Evolutionary conservation across 164 flowering plant genomes (phyloP).

Genomic region (Amborella trichopoda): DNA sequence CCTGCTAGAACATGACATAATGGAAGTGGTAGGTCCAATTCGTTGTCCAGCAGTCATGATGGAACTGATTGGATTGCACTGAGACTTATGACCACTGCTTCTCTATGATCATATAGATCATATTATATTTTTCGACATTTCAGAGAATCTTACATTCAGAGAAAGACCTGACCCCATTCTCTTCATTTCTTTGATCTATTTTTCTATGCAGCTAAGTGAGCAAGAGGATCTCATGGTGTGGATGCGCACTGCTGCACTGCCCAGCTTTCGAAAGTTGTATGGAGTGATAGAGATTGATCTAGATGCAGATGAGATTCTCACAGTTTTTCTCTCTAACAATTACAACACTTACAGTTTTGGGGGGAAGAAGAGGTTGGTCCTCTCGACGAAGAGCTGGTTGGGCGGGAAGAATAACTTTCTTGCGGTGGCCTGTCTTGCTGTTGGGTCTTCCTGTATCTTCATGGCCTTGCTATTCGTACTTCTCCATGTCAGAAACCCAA

Average conservation of each 20-base stretch:
- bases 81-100: too few relatives aligned
- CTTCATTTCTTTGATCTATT: constrained; percentile 7
- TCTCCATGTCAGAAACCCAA: constrained; percentile 56
- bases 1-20: too few relatives aligned
- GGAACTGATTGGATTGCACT: too few relatives aligned
- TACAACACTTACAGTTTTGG: constrained; percentile 89
- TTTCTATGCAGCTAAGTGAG: constrained; percentile 46
- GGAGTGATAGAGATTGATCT: constrained; percentile 77
- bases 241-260: constrained; percentile 94
- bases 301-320: constrained; percentile 39
- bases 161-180: constrained; percentile 3
- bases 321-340: constrained; percentile 46
- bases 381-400: constrained; percentile 74
- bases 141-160: too few relatives aligned
- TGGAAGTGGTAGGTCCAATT: too few relatives aligned
- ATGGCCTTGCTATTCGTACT: constrained; percentile 44
- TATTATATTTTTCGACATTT: too few relatives aligned
- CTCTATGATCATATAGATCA: too few relatives aligned
- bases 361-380: constrained; percentile 67
- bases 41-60: too few relatives aligned
- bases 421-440: constrained; percentile 48
- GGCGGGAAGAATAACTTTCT: constrained; percentile 80
- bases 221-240: constrained; percentile 91
- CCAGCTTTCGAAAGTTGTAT: constrained; percentile 79
- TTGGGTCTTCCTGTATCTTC: constrained; percentile 43